These are phyloP conservation scores for Noccaea bulbosa DNA, from an alignment of 345 rosid genomes.

Conservation along the genomic window DNA sequence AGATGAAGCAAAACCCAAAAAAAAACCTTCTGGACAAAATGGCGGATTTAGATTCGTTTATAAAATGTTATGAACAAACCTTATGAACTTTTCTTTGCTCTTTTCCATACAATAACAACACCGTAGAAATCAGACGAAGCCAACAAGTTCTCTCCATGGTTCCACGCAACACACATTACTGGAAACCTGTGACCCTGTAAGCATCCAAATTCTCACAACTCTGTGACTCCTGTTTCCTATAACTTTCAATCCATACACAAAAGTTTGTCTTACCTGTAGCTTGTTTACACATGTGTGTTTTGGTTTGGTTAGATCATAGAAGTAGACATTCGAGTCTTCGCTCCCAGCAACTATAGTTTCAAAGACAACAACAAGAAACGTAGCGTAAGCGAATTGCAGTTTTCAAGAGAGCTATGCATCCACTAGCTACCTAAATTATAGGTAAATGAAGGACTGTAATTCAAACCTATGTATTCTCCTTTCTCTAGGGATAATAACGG, in stretches of 20 bases:
- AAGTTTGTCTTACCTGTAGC: conserved; percentile 81
- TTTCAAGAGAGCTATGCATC: conserved; percentile 15
- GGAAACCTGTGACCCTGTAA: conserved; percentile 94
- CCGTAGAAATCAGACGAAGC: conserved; percentile 96
- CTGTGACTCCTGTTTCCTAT: neutral
- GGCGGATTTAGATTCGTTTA: conserved; percentile 11
- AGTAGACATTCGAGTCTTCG: conserved; percentile 91
- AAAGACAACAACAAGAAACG: conserved; percentile 31
- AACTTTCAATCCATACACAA: neutral
- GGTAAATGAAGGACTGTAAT: neutral
- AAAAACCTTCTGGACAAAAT: conserved; percentile 1
- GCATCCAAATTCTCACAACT: conserved; percentile 17
- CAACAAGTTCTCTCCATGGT: conserved; percentile 93
- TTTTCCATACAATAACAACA: conserved; percentile 94
- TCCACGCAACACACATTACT: conserved; percentile 85
- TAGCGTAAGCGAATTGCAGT: neutral
- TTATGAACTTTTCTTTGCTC: conserved; percentile 68
- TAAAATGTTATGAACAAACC: conserved; percentile 24
- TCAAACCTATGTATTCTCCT: conserved; percentile 89
- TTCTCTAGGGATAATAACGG: conserved; percentile 88
- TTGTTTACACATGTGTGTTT: conserved; percentile 91
- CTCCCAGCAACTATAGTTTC: conserved; percentile 76
- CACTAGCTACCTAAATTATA: neutral
- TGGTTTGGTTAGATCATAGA: conserved; percentile 88
- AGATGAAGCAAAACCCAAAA: conserved; percentile 9